phyloP scores from a whole-genome alignment of 129 eudicot genomes.

The Erigeron canadensis region DNA sequence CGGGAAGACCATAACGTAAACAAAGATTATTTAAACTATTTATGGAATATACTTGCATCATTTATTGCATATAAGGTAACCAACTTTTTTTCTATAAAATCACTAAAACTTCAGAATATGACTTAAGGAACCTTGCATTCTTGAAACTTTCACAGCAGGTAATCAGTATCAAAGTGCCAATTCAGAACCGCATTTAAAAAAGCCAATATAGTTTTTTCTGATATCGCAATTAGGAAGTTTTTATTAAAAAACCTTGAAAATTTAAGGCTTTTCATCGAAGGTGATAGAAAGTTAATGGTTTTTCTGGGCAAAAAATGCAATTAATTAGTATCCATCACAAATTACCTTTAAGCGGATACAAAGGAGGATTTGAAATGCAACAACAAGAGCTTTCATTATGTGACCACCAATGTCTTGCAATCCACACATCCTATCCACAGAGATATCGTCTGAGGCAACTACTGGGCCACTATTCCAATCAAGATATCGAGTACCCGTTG shows the following conservation, averaged over 20 bases:
- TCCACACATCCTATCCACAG: constrained; percentile 49
- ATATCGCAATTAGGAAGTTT: neutral
- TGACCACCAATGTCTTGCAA: constrained; percentile 88
- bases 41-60: constrained; percentile 5
- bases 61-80: constrained; percentile 15
- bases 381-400: constrained; percentile 63
- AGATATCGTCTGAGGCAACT: constrained; percentile 38
- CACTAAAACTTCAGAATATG: neutral
- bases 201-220: neutral
- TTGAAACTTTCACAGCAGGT: constrained; percentile 3
- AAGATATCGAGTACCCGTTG: constrained; percentile 43
- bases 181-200: neutral
- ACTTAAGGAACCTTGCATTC: neutral
- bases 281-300: neutral
- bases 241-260: neutral
- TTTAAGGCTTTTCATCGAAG: neutral
- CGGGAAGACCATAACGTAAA: constrained; percentile 9
- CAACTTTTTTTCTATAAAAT: neutral
- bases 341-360: constrained; percentile 81
- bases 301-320: neutral
- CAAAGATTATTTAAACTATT: neutral
- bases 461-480: constrained; percentile 53
- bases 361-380: constrained; percentile 70
- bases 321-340: neutral
- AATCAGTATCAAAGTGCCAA: neutral